Conservation (phyloP, 768 basidiomycete genomes). For the Termitomyces sp. region DNA sequence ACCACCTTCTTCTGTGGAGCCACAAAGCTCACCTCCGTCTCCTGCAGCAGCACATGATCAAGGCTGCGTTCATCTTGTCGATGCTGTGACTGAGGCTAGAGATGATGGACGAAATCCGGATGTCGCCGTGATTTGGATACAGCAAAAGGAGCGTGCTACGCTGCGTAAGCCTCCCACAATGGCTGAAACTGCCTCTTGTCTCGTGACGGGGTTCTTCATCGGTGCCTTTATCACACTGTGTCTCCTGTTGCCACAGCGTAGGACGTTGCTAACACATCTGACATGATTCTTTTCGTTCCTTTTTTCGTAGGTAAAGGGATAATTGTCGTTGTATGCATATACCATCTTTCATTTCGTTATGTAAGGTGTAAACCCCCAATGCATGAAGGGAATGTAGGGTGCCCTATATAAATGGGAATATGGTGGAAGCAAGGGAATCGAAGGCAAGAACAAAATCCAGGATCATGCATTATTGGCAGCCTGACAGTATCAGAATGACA, state of each 20-base stretch:
- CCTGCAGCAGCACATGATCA: neutral
- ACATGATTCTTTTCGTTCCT: constrained; percentile 17
- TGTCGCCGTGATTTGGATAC: constrained; percentile 3
- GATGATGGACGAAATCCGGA: constrained; percentile 9
- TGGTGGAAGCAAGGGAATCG: too few relatives aligned
- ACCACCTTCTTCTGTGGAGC: constrained; percentile 3
- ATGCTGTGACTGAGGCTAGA: neutral
- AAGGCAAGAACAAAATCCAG: too few relatives aligned
- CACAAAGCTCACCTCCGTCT: neutral
- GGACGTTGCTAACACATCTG: constrained; percentile 35
- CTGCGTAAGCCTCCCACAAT: constrained; percentile 16
- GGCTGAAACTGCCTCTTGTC: constrained; percentile 31
- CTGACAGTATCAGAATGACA: too few relatives aligned
- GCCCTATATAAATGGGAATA: too few relatives aligned
- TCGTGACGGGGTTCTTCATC: constrained; percentile 54
- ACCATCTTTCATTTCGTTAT: too few relatives aligned
- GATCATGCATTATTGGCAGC: too few relatives aligned
- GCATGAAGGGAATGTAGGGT: too few relatives aligned
- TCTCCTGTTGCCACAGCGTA: constrained; percentile 41
- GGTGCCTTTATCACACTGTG: constrained; percentile 55
- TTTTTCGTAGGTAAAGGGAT: neutral
- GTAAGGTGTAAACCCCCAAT: too few relatives aligned
- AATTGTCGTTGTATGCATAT: neutral
- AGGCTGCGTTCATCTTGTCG: neutral
- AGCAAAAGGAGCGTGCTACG: constrained; percentile 8